Base-by-base conservation (phyloP, 2,329 filamentous ascomycete genomes). In the Colletotrichum sp. region DNA sequence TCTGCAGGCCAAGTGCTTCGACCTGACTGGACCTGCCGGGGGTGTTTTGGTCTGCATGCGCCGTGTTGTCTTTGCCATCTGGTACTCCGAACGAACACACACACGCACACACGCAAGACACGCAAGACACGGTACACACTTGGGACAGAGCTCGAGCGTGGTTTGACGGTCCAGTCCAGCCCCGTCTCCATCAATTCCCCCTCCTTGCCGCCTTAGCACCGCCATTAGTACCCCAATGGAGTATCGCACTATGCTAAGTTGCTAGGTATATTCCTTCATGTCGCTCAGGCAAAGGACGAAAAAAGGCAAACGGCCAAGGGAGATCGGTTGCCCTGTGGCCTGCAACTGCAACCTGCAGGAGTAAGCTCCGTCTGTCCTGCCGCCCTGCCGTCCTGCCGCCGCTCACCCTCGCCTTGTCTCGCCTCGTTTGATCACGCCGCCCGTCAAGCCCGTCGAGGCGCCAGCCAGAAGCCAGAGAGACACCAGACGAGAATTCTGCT, bases 1-100 rank as follows among this genome's bases (percentile, higher is more conserved):
- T 61, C 64, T 69, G 73, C 73, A 65, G 64, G 34, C 67, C 44
- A 65, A 65, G 73, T 73, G 70, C 73, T 16, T 73, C 73, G 64
- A 32, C 44, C 64, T 73, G 73, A 49, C 57, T 73, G 70, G 70
- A 22, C 63, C 72, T 59, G 55, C 55, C 55, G 13, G 22, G 63
- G 61, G 32, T 29, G 57, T 36, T 34, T 9, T 49, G 68, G 65
- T 57, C 25, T 52, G 22, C 22, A 66, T 59, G 52, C 52, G 36
- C 62, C 62, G n/a, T 44, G 62, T 64, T 36, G 32, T 64, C 44
- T 52, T 52, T 22, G 44, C 44, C 44, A 52, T 52, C 44, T 52
- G 44, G 44, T 52, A 52, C 44, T 52, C 44, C 44, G n/a, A 52
- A 52, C 44, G 44, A 22, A 52, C 44, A 52, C 44, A 52, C 44